Evolutionary conservation across 371 early-diverging fungal species (phyloP).

Genomic region (Mortierella sp.): DNA sequence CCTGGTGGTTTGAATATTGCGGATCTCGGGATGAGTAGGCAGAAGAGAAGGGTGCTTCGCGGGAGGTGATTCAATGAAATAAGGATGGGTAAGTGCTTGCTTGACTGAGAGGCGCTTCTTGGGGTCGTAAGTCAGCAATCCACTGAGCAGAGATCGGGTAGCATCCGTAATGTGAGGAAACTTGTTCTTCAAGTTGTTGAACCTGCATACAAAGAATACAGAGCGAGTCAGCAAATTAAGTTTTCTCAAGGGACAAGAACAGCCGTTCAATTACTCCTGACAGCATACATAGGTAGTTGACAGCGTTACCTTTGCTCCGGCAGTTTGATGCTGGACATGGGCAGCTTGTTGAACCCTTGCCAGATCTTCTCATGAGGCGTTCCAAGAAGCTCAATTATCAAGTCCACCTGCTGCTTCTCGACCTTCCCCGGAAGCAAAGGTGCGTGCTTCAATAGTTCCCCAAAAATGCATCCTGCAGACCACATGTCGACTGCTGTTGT

Average conservation of each 20-base stretch:
- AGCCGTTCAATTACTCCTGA: not conserved
- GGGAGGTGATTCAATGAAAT: constrained; percentile 80
- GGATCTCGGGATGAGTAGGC: constrained; percentile 78
- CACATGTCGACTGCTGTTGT: constrained; percentile 92
- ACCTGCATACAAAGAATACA: constrained; percentile 43
- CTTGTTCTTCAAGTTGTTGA: constrained; percentile 67
- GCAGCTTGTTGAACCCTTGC: constrained; percentile 79
- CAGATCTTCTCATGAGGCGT: constrained; percentile 85
- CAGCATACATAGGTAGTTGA: not conserved
- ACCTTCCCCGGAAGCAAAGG: constrained; percentile 90
- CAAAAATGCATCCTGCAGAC: constrained; percentile 93
- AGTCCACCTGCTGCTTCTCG: constrained; percentile 81
- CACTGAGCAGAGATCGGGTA: constrained; percentile 80
- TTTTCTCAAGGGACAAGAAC: not conserved
- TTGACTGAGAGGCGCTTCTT: constrained; percentile 77
- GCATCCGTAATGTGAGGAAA: constrained; percentile 74
- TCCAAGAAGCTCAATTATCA: constrained; percentile 84
- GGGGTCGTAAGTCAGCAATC: constrained; percentile 87
- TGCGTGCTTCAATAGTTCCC: constrained; percentile 78
- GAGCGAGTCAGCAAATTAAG: not conserved
- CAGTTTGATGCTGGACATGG: constrained; percentile 67
- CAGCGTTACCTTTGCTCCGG: constrained; percentile 66
- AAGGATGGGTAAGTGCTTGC: constrained; percentile 83
- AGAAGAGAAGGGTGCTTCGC: constrained; percentile 71
- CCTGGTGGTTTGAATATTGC: constrained; percentile 59